Conservation (phyloP, 805 yeast genomes). For the Cyberlindnera maritima region DNA sequence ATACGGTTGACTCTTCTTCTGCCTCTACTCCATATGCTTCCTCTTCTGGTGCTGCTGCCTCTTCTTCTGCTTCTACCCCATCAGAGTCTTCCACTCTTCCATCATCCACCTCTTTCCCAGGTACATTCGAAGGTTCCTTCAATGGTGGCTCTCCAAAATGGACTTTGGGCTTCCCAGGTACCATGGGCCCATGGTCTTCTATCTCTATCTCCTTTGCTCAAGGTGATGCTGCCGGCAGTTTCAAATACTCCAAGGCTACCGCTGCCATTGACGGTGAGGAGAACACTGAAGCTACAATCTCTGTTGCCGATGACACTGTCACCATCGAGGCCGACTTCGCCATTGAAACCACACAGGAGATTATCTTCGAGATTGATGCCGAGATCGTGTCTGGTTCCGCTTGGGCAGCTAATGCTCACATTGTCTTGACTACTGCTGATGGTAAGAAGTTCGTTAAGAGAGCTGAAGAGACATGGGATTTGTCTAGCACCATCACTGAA, state of each 20-base stretch:
- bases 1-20: neutral
- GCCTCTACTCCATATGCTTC: no score
- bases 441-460: conserved; percentile 10
- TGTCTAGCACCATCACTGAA: conserved; percentile 7
- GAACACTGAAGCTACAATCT: neutral
- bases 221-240: conserved; percentile 8
- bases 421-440: conserved; percentile 2
- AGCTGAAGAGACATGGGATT: conserved; percentile 5
- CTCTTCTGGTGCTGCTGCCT: neutral
- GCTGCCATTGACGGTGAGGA: conserved; percentile 11
- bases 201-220: conserved; percentile 9
- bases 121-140: conserved; percentile 7
- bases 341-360: conserved; percentile 4
- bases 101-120: conserved; percentile 5
- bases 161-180: conserved; percentile 19
- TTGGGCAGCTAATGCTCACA: conserved; percentile 6
- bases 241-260: conserved; percentile 7
- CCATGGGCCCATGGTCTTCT: conserved; percentile 22
- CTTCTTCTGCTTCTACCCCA: neutral
- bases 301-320: conserved; percentile 5
- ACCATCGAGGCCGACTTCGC: conserved; percentile 3
- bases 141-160: conserved; percentile 16
- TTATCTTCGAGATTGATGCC: conserved; percentile 8
- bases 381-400: conserved; percentile 7
- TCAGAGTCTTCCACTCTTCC: neutral